Conservation (phyloP, 768 basidiomycete species). For the Leccinellum rugosiceps region DNA sequence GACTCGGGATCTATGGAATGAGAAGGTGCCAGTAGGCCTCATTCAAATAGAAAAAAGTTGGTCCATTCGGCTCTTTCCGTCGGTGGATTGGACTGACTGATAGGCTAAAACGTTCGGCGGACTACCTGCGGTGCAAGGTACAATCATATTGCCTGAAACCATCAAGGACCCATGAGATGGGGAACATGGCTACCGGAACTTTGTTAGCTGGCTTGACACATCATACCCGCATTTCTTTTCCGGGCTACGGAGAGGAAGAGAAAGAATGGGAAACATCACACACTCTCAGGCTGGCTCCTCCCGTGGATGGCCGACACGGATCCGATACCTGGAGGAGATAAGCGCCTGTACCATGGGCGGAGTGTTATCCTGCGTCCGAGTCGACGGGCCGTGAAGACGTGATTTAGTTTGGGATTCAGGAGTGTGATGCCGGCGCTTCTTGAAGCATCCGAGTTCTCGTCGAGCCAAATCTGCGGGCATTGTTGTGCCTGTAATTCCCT, state of each 20-base stretch:
- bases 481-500: conserved; percentile 24
- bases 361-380: not conserved
- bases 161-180: not conserved
- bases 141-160: not conserved
- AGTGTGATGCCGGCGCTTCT: conserved; percentile 7
- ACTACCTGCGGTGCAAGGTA: conserved; percentile 3
- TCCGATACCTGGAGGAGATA: conserved; percentile 11
- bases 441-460: conserved; percentile 9
- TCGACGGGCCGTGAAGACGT: conserved; percentile 3
- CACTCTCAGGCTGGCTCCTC: not conserved
- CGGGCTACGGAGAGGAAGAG: not conserved
- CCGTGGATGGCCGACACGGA: not conserved
- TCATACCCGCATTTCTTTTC: conserved; percentile 1
- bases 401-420: conserved; percentile 8
- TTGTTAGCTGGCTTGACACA: not conserved
- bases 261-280: not conserved
- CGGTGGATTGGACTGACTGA: conserved; percentile 1
- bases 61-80: not conserved
- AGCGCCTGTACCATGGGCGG: not conserved
- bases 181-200: not conserved
- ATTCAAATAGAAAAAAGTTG: not conserved
- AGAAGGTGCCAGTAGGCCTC: not conserved
- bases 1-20: conserved; percentile 4
- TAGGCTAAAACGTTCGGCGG: not conserved
- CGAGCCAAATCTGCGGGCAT: conserved; percentile 6